These are phyloP conservation scores for Ogataea degrootiae DNA, from an alignment of 805 yeast genomes.

Conservation along the genomic window DNA sequence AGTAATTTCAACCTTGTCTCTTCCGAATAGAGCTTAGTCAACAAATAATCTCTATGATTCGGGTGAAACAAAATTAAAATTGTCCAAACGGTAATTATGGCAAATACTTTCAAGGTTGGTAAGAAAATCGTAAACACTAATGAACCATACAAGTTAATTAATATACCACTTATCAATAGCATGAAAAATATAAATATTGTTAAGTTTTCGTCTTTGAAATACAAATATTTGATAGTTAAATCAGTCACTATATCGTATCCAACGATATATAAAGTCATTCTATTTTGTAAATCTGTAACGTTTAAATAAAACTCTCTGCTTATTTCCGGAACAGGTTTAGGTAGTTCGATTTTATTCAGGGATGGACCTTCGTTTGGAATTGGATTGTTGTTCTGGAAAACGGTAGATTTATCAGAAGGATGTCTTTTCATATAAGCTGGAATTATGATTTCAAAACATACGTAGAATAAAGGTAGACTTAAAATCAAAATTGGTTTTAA, in stretches of 20 bases:
- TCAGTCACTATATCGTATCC: conserved; percentile 54
- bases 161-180: conserved; percentile 12
- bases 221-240: conserved; percentile 51
- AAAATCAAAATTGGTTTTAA: conserved; percentile 56
- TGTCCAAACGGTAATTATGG: conserved; percentile 48
- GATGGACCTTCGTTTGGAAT: conserved; percentile 49
- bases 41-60: conserved; percentile 38
- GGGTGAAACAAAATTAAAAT: conserved; percentile 48
- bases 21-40: conserved; percentile 52
- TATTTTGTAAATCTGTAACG: conserved; percentile 80
- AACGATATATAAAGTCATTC: conserved; percentile 60
- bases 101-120: conserved; percentile 28
- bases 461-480: conserved; percentile 49
- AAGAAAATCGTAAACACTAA: conserved; percentile 12
- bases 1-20: conserved; percentile 54
- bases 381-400: conserved; percentile 33
- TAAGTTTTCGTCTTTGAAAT: conserved; percentile 56
- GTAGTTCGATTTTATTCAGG: conserved; percentile 42
- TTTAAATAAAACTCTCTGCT: conserved; percentile 75
- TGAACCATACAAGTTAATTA: conserved; percentile 27
- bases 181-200: conserved; percentile 48
- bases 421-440: conserved; percentile 63
- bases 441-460: conserved; percentile 52
- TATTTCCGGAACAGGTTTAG: conserved; percentile 73
- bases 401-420: conserved; percentile 49